phyloP scores from a whole-genome alignment of 208 protist species.

The Acanthamoeba triangularis region DNA sequence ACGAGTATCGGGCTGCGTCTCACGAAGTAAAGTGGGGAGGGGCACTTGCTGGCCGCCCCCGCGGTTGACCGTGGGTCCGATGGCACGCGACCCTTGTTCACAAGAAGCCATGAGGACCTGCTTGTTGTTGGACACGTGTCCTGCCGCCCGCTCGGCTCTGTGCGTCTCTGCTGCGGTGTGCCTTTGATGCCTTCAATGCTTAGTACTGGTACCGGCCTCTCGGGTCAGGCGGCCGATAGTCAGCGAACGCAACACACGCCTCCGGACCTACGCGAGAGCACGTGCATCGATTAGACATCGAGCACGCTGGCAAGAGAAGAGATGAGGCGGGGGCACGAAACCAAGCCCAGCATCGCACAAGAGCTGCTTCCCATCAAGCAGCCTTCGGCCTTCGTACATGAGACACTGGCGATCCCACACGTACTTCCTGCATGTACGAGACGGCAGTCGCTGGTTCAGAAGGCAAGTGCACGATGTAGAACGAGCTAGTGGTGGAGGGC shows the following conservation, averaged over 20 bases:
- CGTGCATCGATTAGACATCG: neutral
- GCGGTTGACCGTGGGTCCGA: neutral
- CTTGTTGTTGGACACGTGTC: too few relatives aligned
- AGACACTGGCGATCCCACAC: conserved; percentile 46
- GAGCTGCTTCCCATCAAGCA: conserved; percentile 30
- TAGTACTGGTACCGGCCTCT: conserved; percentile 24
- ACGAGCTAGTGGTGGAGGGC: neutral
- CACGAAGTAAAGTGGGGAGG: too few relatives aligned
- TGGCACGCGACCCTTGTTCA: neutral
- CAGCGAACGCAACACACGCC: neutral
- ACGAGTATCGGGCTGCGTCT: too few relatives aligned
- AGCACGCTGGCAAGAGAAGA: neutral
- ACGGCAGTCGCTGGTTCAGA: neutral
- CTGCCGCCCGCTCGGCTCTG: too few relatives aligned
- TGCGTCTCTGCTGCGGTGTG: too few relatives aligned
- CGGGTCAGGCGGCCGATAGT: conserved; percentile 40
- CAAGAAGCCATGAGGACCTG: neutral
- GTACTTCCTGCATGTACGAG: neutral
- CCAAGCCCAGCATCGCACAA: neutral
- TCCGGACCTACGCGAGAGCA: neutral
- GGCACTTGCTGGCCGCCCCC: too few relatives aligned
- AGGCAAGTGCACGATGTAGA: neutral
- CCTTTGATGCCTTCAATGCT: neutral
- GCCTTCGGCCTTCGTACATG: neutral
- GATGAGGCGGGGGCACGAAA: neutral